phyloP scores from a whole-genome alignment of 768 basidiomycete species.

The Fistulinella prunicolor region DNA sequence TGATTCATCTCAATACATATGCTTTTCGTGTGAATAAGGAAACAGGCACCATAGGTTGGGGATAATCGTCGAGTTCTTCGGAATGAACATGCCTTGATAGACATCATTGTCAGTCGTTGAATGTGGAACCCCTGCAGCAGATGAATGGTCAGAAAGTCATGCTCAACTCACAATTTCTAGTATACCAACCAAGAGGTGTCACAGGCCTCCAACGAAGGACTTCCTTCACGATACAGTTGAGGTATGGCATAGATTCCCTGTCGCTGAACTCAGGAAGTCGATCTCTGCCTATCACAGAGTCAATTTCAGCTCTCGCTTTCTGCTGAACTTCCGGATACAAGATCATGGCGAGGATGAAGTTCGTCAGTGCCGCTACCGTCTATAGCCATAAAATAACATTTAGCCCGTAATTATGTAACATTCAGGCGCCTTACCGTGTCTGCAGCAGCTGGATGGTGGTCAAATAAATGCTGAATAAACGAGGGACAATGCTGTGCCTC shows the following conservation, averaged over 20 bases:
- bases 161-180: too few relatives aligned
- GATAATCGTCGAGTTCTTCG: neutral
- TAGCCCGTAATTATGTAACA: neutral
- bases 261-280: constrained; percentile 7
- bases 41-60: neutral
- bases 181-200: neutral
- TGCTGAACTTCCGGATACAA: constrained; percentile 9
- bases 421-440: constrained; percentile 2
- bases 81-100: neutral
- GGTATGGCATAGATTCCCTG: constrained; percentile 1
- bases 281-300: constrained; percentile 3
- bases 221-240: constrained; percentile 21
- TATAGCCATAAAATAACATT: neutral
- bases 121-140: neutral
- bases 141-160: neutral
- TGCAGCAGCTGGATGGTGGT: neutral
- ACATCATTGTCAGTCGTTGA: neutral
- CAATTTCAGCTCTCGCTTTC: constrained; percentile 9
- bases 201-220: constrained; percentile 2
- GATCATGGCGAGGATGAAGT: constrained; percentile 15
- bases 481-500: neutral
- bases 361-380: constrained; percentile 5
- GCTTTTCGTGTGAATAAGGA: too few relatives aligned
- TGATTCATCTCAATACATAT: too few relatives aligned
- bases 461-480: neutral